phyloP scores from a whole-genome alignment of 2,329 filamentous ascomycete genomes.

The Diaporthe citrichinensis region DNA sequence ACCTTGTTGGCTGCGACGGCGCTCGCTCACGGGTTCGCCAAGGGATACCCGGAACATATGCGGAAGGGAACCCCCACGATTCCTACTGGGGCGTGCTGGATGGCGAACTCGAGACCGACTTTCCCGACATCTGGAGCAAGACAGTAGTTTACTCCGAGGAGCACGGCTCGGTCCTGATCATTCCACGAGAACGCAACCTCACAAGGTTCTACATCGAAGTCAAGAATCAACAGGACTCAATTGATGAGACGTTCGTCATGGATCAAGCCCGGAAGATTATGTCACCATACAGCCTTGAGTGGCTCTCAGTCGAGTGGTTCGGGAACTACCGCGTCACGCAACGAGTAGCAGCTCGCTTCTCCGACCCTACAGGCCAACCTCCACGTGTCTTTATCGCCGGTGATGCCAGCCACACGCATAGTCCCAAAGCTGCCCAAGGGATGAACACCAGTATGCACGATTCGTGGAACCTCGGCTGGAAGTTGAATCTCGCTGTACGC shows the following conservation, averaged over 20 bases:
- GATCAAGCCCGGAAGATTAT: conserved; percentile 73
- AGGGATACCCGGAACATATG: conserved; percentile 70
- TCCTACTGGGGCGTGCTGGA: conserved; percentile 80
- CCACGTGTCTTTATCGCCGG: conserved; percentile 76
- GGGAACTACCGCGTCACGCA: conserved; percentile 80
- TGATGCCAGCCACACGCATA: conserved; percentile 80
- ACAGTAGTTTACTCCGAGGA: conserved; percentile 77
- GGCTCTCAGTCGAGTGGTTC: conserved; percentile 78
- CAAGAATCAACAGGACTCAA: conserved; percentile 58
- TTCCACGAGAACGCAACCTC: conserved; percentile 80
- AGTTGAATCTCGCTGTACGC: conserved; percentile 65
- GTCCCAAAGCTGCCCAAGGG: conserved; percentile 78
- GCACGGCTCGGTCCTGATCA: conserved; percentile 78
- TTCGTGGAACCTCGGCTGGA: conserved; percentile 71
- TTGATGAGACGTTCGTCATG: conserved; percentile 78
- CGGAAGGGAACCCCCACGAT: conserved; percentile 68
- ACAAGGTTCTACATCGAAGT: conserved; percentile 75
- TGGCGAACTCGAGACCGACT: conserved; percentile 78
- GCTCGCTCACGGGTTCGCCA: conserved; percentile 79
- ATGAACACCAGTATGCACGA: conserved; percentile 76
- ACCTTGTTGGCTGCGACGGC: conserved; percentile 60
- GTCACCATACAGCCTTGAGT: conserved; percentile 69
- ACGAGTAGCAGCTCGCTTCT: conserved; percentile 78
- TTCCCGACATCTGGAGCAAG: conserved; percentile 83
- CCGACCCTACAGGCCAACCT: conserved; percentile 61